A percentile compares a stretch with the other conserved stretches of the same genome.
Evolutionary conservation across 83 land plant species (phyloP).

Genomic region (Isoetes engelmannii): DNA sequence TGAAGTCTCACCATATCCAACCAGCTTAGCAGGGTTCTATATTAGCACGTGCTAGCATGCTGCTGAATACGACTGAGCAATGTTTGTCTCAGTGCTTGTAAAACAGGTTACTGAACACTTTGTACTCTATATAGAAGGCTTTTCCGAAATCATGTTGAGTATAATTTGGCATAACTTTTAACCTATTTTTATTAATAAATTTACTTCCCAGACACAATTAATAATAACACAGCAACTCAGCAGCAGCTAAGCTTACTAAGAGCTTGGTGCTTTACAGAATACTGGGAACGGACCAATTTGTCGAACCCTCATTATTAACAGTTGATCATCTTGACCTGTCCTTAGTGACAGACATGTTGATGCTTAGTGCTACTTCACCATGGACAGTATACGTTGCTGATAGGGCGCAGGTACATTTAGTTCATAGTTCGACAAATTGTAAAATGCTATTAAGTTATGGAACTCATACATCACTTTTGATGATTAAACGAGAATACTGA

Average conservation of each 20-base stretch:
- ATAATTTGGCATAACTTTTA: neutral
- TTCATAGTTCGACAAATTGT: too few relatives aligned
- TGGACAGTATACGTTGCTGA: conserved; percentile 32
- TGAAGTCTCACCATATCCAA: too few relatives aligned
- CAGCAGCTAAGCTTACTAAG: neutral
- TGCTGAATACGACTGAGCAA: too few relatives aligned
- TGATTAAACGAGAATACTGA: too few relatives aligned
- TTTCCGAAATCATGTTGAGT: too few relatives aligned
- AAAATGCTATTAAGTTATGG: too few relatives aligned
- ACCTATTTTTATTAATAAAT: neutral
- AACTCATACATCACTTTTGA: too few relatives aligned
- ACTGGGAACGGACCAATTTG: conserved; percentile 12
- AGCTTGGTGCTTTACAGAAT: neutral
- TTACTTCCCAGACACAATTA: neutral
- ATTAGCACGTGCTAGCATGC: too few relatives aligned
- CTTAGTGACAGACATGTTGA: conserved; percentile 26
- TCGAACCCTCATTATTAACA: conserved; percentile 10
- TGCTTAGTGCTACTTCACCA: conserved; percentile 34
- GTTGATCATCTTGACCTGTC: conserved; percentile 24
- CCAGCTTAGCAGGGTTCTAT: too few relatives aligned
- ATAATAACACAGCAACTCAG: neutral
- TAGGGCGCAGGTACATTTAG: conserved; percentile 18
- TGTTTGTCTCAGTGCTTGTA: too few relatives aligned
- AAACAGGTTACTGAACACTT: too few relatives aligned
- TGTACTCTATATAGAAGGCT: too few relatives aligned